A percentile compares a stretch with the other conserved stretches of the same genome.
phyloP scores from a whole-genome alignment of 140 eudicot species.

The Artemisia princeps region DNA sequence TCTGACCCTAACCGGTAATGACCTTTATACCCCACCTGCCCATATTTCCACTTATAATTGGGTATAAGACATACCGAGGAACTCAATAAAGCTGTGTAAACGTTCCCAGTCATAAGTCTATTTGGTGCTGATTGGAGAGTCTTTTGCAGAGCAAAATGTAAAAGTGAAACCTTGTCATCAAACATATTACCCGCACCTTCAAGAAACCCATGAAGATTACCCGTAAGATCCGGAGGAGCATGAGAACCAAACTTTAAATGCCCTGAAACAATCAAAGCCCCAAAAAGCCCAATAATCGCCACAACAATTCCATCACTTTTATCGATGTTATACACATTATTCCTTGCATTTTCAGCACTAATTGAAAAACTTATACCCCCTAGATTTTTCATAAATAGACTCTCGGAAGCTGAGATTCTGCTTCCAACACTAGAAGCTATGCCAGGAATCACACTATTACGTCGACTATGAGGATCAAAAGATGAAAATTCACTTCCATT shows the following conservation, averaged over 20 bases:
- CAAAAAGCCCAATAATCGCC: conserved; percentile 72
- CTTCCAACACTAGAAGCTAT: conserved; percentile 47
- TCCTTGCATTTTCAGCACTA: conserved; percentile 89
- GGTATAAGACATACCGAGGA: conserved; percentile 63
- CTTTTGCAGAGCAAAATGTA: conserved; percentile 80
- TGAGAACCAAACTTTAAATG: conserved; percentile 57
- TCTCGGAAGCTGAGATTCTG: conserved; percentile 50
- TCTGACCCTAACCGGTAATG: not conserved
- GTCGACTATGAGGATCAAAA: conserved; percentile 32
- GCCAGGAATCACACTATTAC: conserved; percentile 25
- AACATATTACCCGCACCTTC: conserved; percentile 90
- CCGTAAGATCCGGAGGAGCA: conserved; percentile 51
- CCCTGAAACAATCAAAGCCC: conserved; percentile 68
- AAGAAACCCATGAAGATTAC: conserved; percentile 56
- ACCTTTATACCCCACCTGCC: not conserved
- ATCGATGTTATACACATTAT: conserved; percentile 75
- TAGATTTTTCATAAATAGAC: conserved; percentile 44
- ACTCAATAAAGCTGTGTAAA: conserved; percentile 66
- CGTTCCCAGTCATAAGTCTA: conserved; percentile 74
- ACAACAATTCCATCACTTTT: conserved; percentile 72
- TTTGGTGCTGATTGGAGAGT: conserved; percentile 94
- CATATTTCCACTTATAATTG: conserved; percentile 1
- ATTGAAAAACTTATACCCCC: conserved; percentile 81
- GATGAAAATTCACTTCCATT: conserved; percentile 36
- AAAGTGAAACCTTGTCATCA: conserved; percentile 86